A percentile compares a stretch with the other conserved stretches of the same genome.
Evolutionary conservation across 768 basidiomycete genomes (phyloP).

Genomic region (Exsudoporus frostii): DNA sequence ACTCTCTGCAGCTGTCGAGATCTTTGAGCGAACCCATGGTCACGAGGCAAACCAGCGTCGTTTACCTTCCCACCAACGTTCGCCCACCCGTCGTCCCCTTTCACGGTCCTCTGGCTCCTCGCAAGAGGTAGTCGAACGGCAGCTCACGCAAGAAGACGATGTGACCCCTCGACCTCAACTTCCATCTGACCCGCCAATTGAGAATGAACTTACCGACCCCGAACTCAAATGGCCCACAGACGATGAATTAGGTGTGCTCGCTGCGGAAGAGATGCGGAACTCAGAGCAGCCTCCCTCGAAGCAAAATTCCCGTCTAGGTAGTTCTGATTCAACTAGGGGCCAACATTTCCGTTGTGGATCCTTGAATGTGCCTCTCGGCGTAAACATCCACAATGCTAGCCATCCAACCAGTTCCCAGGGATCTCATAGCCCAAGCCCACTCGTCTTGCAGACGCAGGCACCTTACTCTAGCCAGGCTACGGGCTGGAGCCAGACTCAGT

Average conservation of each 20-base stretch:
- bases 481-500: slow-evolving; percentile 31
- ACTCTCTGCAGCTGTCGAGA: slow-evolving; percentile 17
- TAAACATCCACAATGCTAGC: background rate
- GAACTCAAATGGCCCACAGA: slow-evolving; percentile 31
- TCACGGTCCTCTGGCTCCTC: slow-evolving; percentile 36
- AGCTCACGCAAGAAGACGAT: slow-evolving; percentile 43
- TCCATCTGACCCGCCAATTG: background rate
- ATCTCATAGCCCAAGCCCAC: slow-evolving; percentile 27
- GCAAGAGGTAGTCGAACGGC: slow-evolving; percentile 43
- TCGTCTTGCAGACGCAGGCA: slow-evolving; percentile 49
- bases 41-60: background rate
- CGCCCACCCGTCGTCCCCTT: slow-evolving; percentile 4
- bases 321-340: slow-evolving; percentile 9
- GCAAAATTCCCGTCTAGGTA: background rate
- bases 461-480: slow-evolving; percentile 47
- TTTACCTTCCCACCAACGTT: slow-evolving; percentile 1
- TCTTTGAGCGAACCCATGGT: slow-evolving; percentile 16
- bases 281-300: background rate
- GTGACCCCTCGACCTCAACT: slow-evolving; percentile 9
- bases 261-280: background rate
- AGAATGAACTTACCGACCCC: slow-evolving; percentile 8
- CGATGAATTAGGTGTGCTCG: slow-evolving; percentile 9
- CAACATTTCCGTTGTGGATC: slow-evolving; percentile 20
- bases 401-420: slow-evolving; percentile 8
- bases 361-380: slow-evolving; percentile 16